Conservation (phyloP, 2,329 filamentous ascomycete species). For the Byssochlamys sp. region DNA sequence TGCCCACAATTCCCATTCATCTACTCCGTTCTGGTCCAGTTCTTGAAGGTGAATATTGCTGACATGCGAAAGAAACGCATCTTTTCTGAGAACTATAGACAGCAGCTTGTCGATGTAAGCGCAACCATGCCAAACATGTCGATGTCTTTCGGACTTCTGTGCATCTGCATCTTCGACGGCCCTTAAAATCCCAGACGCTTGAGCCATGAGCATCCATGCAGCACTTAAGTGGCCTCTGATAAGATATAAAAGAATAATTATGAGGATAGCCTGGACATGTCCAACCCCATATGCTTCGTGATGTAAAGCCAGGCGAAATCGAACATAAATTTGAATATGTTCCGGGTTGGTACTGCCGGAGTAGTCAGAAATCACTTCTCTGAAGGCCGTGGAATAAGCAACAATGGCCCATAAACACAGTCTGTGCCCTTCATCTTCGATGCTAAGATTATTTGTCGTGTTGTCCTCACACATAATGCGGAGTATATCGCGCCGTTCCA, state of each 20-base stretch:
- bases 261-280: constrained; percentile 48
- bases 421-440: constrained; percentile 1
- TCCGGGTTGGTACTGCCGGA: constrained; percentile 34
- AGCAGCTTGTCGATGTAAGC: constrained; percentile 16
- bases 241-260: constrained; percentile 56
- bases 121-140: constrained; percentile 11
- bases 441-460: constrained; percentile 32
- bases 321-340: constrained; percentile 41
- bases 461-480: constrained; percentile 40
- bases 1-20: constrained; percentile 6
- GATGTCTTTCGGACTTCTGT: constrained; percentile 10
- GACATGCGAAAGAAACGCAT: constrained; percentile 1
- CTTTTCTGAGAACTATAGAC: constrained; percentile 32
- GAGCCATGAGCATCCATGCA: constrained; percentile 57
- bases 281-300: constrained; percentile 39
- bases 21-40: constrained; percentile 5
- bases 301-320: constrained; percentile 36
- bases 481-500: constrained; percentile 56
- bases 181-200: constrained; percentile 49
- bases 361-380: background rate
- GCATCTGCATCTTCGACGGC: constrained; percentile 28
- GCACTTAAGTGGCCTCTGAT: constrained; percentile 46
- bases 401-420: constrained; percentile 48
- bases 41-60: constrained; percentile 2
- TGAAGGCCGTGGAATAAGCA: constrained; percentile 40